Percentiles rank a stretch among this genome's conserved stretches.
phyloP scores from a whole-genome alignment of 352 stramenopile genomes.

The Phytophthora fragariaefolia region DNA sequence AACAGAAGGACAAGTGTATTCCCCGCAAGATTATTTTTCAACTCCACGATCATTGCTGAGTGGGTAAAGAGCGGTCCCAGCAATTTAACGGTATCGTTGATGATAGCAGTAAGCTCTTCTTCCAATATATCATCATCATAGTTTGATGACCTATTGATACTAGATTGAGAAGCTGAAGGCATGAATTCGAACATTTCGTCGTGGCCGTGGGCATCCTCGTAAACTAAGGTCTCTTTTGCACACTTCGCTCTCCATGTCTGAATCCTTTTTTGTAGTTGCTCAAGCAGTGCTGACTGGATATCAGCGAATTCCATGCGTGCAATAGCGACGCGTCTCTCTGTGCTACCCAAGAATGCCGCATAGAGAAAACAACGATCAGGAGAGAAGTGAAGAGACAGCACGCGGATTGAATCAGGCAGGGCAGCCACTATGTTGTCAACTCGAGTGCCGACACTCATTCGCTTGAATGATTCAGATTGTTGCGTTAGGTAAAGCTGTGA shows the following conservation, averaged over 20 bases:
- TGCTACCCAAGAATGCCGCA: slow-evolving; percentile 42
- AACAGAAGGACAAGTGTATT: slow-evolving; percentile 61
- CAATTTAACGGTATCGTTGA: slow-evolving; percentile 50
- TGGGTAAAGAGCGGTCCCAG: slow-evolving; percentile 65
- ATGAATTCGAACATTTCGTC: slow-evolving; percentile 55
- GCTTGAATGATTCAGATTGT: slow-evolving; percentile 69
- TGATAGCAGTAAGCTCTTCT: slow-evolving; percentile 56
- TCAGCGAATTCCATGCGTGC: slow-evolving; percentile 70
- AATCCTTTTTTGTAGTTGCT: slow-evolving; percentile 40
- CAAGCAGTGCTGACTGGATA: slow-evolving; percentile 31
- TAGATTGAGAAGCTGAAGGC: slow-evolving; percentile 4
- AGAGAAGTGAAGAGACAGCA: slow-evolving; percentile 75
- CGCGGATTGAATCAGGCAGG: slow-evolving; percentile 44
- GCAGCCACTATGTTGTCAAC: slow-evolving; percentile 51
- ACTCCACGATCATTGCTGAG: slow-evolving; percentile 41
- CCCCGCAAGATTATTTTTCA: slow-evolving; percentile 52
- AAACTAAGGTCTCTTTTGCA: slow-evolving; percentile 44
- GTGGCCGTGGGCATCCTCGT: slow-evolving; percentile 45
- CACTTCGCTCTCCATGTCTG: slow-evolving; percentile 45
- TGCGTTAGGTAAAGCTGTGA: slow-evolving; percentile 71
- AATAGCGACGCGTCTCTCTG: slow-evolving; percentile 52
- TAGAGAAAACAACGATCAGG: slow-evolving; percentile 75
- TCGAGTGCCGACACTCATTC: slow-evolving; percentile 50
- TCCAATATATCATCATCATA: slow-evolving; percentile 52
- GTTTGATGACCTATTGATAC: neutral